Conservation (phyloP, 2,329 filamentous ascomycete species). For the Neophaeococcomyces aloes region DNA sequence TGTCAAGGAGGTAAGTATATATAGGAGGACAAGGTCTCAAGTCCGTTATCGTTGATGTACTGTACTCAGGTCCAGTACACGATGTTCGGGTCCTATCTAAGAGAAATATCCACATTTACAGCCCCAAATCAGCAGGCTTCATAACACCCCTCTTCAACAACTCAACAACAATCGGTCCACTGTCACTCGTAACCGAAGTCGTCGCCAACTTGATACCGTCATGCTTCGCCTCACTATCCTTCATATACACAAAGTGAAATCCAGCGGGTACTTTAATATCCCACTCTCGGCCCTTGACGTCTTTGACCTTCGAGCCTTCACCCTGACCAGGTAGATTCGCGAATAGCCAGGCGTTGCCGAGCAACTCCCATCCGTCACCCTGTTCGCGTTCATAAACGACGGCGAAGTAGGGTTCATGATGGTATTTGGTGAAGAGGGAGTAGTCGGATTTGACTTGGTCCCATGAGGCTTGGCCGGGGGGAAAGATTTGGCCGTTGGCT, state of each 20-base stretch:
- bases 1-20: too few species aligned
- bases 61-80: too few species aligned
- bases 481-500: conserved; percentile 10
- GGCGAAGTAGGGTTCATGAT: conserved; percentile 16
- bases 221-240: not conserved
- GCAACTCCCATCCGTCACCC: conserved; percentile 14
- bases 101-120: not conserved
- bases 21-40: too few species aligned
- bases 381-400: conserved; percentile 12
- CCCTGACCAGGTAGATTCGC: conserved; percentile 10
- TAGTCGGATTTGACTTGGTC: conserved; percentile 12
- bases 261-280: conserved; percentile 16
- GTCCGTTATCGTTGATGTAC: too few species aligned
- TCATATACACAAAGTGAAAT: conserved; percentile 13
- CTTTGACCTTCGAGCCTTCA: conserved; percentile 13
- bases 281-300: conserved; percentile 15
- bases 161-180: conserved; percentile 13
- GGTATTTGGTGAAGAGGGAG: conserved; percentile 13
- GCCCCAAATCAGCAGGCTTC: conserved; percentile 4
- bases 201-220: conserved; percentile 13
- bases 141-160: conserved; percentile 16
- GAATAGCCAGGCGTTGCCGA: conserved; percentile 15
- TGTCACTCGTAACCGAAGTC: conserved; percentile 15
- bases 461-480: conserved; percentile 10
- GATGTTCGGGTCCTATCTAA: too few species aligned